Evolutionary conservation across 1,284 basidiomycete genomes (phyloP).

Genomic region (Trametes polyzona): DNA sequence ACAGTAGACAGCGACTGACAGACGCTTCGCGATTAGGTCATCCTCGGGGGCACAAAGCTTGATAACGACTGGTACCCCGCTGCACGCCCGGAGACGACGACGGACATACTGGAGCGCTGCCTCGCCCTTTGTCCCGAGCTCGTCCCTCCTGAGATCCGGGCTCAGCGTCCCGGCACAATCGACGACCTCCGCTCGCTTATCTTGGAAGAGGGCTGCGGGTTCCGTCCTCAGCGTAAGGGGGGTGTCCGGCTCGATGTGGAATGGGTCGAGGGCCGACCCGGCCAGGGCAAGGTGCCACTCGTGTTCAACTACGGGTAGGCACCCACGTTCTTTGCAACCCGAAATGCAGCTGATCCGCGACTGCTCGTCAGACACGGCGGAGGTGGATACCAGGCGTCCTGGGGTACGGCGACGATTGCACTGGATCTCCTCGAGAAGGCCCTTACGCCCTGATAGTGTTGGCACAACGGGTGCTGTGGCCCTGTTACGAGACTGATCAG

Average conservation of each 20-base stretch:
- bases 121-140: slow-evolving; percentile 70
- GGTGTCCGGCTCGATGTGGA: slow-evolving; percentile 49
- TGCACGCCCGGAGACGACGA: slow-evolving; percentile 63
- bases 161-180: slow-evolving; percentile 52
- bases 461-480: not conserved
- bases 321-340: not conserved
- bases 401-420: slow-evolving; percentile 50
- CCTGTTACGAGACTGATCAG: no score
- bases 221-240: slow-evolving; percentile 51
- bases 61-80: slow-evolving; percentile 68
- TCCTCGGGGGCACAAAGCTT: slow-evolving; percentile 67
- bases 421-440: slow-evolving; percentile 57
- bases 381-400: slow-evolving; percentile 49
- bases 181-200: slow-evolving; percentile 67
- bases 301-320: slow-evolving; percentile 53
- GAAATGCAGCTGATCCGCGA: not conserved
- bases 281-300: slow-evolving; percentile 37
- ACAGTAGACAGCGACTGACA: not conserved
- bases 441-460: slow-evolving; percentile 16
- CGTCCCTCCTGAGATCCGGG: slow-evolving; percentile 59
- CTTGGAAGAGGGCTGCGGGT: slow-evolving; percentile 68
- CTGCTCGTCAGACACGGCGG: slow-evolving; percentile 44
- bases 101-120: slow-evolving; percentile 59
- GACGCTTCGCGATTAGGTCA: slow-evolving; percentile 44
- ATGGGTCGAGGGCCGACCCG: slow-evolving; percentile 27